Conservation (phyloP, 2,329 filamentous ascomycete species). For the Fusarium poae region DNA sequence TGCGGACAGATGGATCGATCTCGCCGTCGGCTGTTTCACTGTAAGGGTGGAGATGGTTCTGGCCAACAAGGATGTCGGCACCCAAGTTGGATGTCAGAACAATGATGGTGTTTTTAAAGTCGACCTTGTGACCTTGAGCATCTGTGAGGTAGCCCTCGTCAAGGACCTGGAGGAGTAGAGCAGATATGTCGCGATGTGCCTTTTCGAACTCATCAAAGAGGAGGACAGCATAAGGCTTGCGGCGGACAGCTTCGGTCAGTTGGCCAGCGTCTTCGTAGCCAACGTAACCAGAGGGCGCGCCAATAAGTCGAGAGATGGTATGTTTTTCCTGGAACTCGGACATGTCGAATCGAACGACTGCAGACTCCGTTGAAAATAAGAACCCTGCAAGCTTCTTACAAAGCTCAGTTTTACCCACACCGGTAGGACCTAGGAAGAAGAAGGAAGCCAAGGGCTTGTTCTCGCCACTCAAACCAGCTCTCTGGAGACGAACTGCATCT, state of each 20-base stretch:
- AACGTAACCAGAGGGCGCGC: slow-evolving; percentile 92
- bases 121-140: slow-evolving; percentile 94
- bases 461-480: slow-evolving; percentile 90
- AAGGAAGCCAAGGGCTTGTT: slow-evolving; percentile 93
- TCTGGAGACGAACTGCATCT: slow-evolving; percentile 92
- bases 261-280: slow-evolving; percentile 98
- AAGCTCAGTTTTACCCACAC: slow-evolving; percentile 96
- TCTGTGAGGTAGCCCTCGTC: slow-evolving; percentile 98
- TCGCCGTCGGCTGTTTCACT: slow-evolving; percentile 73
- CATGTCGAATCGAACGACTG: slow-evolving; percentile 97
- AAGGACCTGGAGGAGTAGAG: slow-evolving; percentile 90
- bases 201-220: slow-evolving; percentile 99
- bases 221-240: slow-evolving; percentile 94
- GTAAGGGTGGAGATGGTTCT: slow-evolving; percentile 74
- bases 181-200: slow-evolving; percentile 93
- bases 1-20: slow-evolving; percentile 78
- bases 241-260: slow-evolving; percentile 91
- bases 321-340: slow-evolving; percentile 98
- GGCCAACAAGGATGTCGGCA: slow-evolving; percentile 87
- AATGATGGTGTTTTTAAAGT: slow-evolving; percentile 96
- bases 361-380: slow-evolving; percentile 90
- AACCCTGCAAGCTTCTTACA: slow-evolving; percentile 96
- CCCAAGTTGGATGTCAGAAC: slow-evolving; percentile 96
- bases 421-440: slow-evolving; percentile 97
- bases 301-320: slow-evolving; percentile 92